Base-by-base conservation (phyloP, 495 filamentous ascomycete genomes). In the Xylaria telfairii region DNA sequence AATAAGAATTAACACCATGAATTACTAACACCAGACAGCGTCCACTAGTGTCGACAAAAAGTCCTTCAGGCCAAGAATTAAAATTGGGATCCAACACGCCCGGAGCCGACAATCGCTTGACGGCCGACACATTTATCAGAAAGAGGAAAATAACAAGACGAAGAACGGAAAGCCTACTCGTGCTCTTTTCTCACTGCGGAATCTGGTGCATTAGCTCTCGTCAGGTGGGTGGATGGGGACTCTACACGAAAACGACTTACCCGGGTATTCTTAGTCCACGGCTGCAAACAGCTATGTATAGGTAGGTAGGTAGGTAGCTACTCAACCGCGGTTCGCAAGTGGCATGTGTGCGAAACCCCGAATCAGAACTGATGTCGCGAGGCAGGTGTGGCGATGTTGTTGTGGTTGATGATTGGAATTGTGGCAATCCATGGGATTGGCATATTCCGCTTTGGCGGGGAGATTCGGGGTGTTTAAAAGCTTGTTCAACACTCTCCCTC, bases 41-140 rank as follows among this genome's bases (percentile, higher is more conserved):
- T 37, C 44, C 44, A 37, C 41, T 65, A 65, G 44, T 42, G 59
- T 19, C 21, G 39, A 46, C 61, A 32, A 46, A 13, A 46, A 32
- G 24, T 46, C 37, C 24, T 26, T n/a, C 0, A 28, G 1, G 64
- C 64, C 64, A 66, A 59, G 67, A 62, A 34, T 15, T 49, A 24
- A 68, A 28, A 60, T 68, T 68, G 66, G 6, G 66, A 68, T 68
- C 54, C 66, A 46, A 39, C 66, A 66, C 32, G 24, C 24, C 46
- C 32, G 46, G 42, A 54, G 42, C 32, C 47, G 64, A 47, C n/a
- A n/a, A 34, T 66, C 64, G 28, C 64, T 66, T 54, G 64, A 66
- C 46, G 47, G 32, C 64, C 64, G 64, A 39, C 47, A 54, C 21
- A 28, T 26, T 3, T 65, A 66, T 37, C 63, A 54, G 47, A 66